Evolutionary conservation across 2,329 filamentous ascomycete species (phyloP), one percentile per base, ranked within the genome.

Genomic region (Botrytis medusae): DNA sequence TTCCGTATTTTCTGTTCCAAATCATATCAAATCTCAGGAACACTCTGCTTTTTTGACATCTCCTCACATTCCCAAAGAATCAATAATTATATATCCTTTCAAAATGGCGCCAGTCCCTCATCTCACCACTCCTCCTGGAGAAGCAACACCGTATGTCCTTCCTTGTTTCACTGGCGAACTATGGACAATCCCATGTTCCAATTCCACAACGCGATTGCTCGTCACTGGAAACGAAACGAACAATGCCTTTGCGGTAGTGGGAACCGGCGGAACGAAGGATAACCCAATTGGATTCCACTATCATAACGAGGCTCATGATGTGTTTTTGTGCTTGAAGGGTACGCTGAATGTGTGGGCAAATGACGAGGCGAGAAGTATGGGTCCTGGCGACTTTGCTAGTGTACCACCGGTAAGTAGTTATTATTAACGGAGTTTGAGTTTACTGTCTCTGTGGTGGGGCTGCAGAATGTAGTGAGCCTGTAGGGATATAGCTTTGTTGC

Each of bases 291-390:
- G 87, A 0, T 89, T 89, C 76, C 87, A 89, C 79, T 88, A 84
- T 76, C 88, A 89, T 76, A 83, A 84, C 46, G 84, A 88, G 69
- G 85, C 87, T 0, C 87, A 89, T 76, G 87, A 89, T 77, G 84
- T 89, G 6, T 89, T 89, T 76, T 80, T 89, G 4, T 85, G 86
- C 29, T 84, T 86, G 4, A 87, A 89, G 77, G 88, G 87, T 0
- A 85, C 79, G 72, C 77, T 89, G 75, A 89, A 88, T 75, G 80
- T 89, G 9, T 89, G 86, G 86, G 87, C 85, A n/a, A 85, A 85
- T n/a, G 86, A 88, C 64, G 83, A 86, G 76, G 87, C 86, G 72
- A 81, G 86, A 32, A 84, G 86, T 69, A 82, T 89, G 82, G 83
- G 83, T 0, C 84, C 87, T 0, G 87, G 87, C 0, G 87, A 90